These are phyloP conservation scores for Aspergillus glaucus DNA, from an alignment of 2,329 filamentous ascomycete genomes.

Conservation along the genomic window DNA sequence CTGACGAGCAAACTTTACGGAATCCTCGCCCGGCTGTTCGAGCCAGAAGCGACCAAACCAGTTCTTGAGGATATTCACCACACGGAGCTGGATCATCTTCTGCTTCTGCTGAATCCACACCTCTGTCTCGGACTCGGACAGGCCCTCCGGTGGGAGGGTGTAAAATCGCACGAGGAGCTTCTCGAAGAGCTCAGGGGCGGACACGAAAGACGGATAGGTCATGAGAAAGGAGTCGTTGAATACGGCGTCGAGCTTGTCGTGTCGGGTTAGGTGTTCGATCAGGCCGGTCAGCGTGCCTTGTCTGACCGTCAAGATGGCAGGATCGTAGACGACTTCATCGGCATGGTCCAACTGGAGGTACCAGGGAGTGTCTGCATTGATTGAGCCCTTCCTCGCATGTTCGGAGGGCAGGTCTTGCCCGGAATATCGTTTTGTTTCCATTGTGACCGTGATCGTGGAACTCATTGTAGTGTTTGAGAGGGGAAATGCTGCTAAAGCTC, in stretches of 20 bases:
- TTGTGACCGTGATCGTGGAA: background rate
- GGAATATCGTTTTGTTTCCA: background rate
- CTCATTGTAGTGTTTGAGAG: background rate
- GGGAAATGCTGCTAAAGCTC: background rate
- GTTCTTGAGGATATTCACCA: constrained; percentile 89
- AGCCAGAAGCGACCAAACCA: constrained; percentile 98
- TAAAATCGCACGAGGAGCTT: constrained; percentile 80
- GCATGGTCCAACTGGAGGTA: background rate
- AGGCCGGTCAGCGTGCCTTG: constrained; percentile 71
- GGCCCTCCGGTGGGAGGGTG: constrained; percentile 74
- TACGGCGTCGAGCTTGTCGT: constrained; percentile 81
- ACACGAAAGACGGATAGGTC: constrained; percentile 87
- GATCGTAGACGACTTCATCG: constrained; percentile 8
- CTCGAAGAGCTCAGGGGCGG: constrained; percentile 78
- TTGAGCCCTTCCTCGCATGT: background rate
- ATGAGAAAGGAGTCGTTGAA: constrained; percentile 95
- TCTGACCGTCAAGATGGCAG: constrained; percentile 10
- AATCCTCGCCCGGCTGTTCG: constrained; percentile 62
- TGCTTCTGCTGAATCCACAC: constrained; percentile 83
- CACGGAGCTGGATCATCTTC: constrained; percentile 81
- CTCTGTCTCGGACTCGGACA: constrained; percentile 64
- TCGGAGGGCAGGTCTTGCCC: background rate
- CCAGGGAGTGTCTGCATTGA: background rate
- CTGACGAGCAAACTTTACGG: constrained; percentile 70
- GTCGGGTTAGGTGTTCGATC: constrained; percentile 85